A percentile compares a stretch with the other conserved stretches of the same genome.
Evolutionary conservation across 306 rosid species (phyloP).

Genomic region (Pyrus communis): DNA sequence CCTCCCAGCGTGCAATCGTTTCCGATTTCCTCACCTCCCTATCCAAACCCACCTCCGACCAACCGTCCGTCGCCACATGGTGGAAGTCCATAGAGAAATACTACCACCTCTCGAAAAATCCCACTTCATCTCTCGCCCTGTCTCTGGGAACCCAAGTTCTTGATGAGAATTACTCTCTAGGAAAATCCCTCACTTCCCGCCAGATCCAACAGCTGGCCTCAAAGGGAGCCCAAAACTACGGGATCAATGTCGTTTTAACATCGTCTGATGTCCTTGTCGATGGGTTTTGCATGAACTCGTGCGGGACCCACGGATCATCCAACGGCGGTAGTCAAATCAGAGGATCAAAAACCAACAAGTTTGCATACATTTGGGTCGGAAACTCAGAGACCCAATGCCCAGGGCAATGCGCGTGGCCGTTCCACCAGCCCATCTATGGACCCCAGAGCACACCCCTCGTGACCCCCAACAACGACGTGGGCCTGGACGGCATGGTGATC

Average conservation of each 20-base stretch:
- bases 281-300: constrained; percentile 47
- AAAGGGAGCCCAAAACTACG: constrained; percentile 25
- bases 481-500: constrained; percentile 53
- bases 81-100: constrained; percentile 37
- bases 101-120: constrained; percentile 29
- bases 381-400: constrained; percentile 63
- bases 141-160: constrained; percentile 35
- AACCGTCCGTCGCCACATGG: constrained; percentile 54
- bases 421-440: constrained; percentile 55
- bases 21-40: constrained; percentile 60
- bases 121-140: constrained; percentile 8
- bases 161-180: constrained; percentile 25
- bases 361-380: constrained; percentile 57
- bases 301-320: constrained; percentile 47
- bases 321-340: neutral
- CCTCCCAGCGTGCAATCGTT: constrained; percentile 51
- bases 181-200: constrained; percentile 41
- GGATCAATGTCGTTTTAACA: constrained; percentile 49
- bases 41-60: neutral
- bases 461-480: constrained; percentile 64
- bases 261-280: constrained; percentile 40
- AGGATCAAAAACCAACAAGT: constrained; percentile 20
- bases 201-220: constrained; percentile 37
- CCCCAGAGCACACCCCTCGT: constrained; percentile 43
- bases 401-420: constrained; percentile 61